A percentile compares a stretch with the other conserved stretches of the same genome.
Conservation (phyloP, 1,284 basidiomycete species). For the Bjerkandera adusta region DNA sequence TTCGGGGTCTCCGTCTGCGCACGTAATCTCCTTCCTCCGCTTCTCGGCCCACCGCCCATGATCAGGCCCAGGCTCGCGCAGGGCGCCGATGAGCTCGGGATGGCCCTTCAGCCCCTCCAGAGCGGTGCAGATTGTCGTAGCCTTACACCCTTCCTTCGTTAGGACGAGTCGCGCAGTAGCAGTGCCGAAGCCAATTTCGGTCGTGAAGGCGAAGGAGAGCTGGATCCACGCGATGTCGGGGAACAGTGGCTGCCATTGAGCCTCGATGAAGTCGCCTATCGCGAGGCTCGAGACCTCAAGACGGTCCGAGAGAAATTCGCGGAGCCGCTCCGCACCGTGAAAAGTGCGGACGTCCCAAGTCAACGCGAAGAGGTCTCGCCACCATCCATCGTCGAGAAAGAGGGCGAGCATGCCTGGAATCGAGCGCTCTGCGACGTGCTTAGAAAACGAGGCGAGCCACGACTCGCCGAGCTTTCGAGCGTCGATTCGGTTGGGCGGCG, state of each 20-base stretch:
- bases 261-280: constrained; percentile 28
- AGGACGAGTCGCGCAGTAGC: constrained; percentile 56
- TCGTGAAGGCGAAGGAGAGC: constrained; percentile 56
- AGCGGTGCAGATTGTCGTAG: constrained; percentile 55
- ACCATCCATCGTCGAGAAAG: too few species aligned
- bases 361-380: constrained; percentile 55
- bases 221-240: constrained; percentile 60
- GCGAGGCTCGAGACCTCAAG: constrained; percentile 42
- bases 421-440: too few species aligned
- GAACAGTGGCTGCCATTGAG: constrained; percentile 42
- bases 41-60: constrained; percentile 37
- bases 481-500: too few species aligned
- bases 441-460: too few species aligned
- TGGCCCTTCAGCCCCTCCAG: constrained; percentile 53
- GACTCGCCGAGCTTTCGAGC: too few species aligned
- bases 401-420: too few species aligned
- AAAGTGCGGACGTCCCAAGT: constrained; percentile 67
- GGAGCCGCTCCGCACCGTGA: constrained; percentile 40
- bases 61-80: constrained; percentile 37
- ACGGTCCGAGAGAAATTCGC: constrained; percentile 43
- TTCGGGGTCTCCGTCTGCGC: constrained; percentile 37
- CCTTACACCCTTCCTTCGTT: constrained; percentile 52
- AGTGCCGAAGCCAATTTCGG: constrained; percentile 43
- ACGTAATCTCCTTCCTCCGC: constrained; percentile 40
- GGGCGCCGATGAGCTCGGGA: constrained; percentile 41